A percentile compares a stretch with the other conserved stretches of the same genome.
Evolutionary conservation across 2,329 filamentous ascomycete genomes (phyloP).

Genomic region (Chaetothyriales sp.): DNA sequence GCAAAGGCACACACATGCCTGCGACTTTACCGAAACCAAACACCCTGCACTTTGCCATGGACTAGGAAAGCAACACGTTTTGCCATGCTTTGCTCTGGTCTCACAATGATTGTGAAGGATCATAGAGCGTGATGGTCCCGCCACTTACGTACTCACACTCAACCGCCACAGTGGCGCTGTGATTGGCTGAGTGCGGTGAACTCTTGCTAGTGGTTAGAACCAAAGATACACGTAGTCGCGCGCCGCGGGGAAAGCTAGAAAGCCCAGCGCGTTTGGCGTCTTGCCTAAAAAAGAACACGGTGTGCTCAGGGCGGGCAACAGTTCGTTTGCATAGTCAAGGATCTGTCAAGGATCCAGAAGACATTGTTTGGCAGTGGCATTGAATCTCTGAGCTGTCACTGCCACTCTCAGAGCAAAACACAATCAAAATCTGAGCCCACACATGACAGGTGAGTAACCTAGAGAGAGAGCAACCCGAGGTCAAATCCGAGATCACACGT

Average conservation of each 20-base stretch:
- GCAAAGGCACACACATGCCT: neutral
- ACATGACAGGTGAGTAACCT: neutral
- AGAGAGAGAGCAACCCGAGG: neutral
- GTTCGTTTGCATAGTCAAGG: neutral
- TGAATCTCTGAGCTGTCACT: neutral
- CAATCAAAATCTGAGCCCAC: neutral
- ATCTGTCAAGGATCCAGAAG: neutral
- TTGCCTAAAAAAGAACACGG: neutral
- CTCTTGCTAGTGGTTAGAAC: neutral
- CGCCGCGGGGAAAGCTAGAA: neutral
- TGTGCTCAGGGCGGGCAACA: neutral
- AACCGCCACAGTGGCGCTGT: neutral
- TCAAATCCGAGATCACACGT: neutral
- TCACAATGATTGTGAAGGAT: neutral
- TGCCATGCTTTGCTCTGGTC: slow-evolving; percentile 7
- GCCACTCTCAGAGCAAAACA: neutral
- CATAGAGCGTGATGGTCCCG: neutral
- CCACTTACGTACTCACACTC: neutral
- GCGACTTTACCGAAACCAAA: slow-evolving; percentile 15
- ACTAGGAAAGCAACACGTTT: slow-evolving; percentile 16
- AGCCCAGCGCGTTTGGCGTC: neutral
- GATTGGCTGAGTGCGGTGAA: neutral
- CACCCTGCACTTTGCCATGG: slow-evolving; percentile 17
- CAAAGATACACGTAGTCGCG: neutral
- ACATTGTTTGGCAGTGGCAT: neutral